phyloP scores from a whole-genome alignment of 2,329 filamentous ascomycete species.

The Penicillium sp. region DNA sequence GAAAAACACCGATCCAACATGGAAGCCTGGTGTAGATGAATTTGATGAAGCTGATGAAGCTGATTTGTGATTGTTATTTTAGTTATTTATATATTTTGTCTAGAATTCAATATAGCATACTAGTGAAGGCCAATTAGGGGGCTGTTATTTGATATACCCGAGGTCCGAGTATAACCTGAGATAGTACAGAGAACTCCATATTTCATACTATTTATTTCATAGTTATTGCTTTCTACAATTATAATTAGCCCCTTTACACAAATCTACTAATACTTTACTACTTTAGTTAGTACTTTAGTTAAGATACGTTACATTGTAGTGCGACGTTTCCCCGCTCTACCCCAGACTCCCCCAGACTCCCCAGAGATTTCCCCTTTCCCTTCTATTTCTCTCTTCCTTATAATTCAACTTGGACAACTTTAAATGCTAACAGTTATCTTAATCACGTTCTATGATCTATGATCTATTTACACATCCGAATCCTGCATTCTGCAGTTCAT shows the following conservation, averaged over 20 bases:
- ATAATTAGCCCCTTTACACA: not conserved
- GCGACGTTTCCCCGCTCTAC: slow-evolving; percentile 12
- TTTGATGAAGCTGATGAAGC: too few relatives aligned
- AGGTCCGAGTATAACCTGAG: not conserved
- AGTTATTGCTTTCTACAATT: not conserved
- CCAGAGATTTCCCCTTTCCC: not conserved
- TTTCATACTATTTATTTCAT: not conserved
- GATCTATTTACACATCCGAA: slow-evolving; percentile 21
- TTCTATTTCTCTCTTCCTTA: not conserved
- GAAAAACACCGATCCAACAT: slow-evolving; percentile 2
- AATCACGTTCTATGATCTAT: slow-evolving; percentile 18
- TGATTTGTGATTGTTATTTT: too few relatives aligned
- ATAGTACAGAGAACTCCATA: not conserved
- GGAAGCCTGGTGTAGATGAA: not conserved
- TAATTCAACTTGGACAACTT: not conserved
- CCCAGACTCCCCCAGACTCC: slow-evolving; percentile 9
- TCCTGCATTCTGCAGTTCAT: slow-evolving; percentile 4
- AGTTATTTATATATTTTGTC: too few relatives aligned
- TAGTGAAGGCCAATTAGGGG: slow-evolving; percentile 8
- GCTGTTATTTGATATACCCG: slow-evolving; percentile 13
- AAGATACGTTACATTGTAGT: not conserved
- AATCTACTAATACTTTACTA: not conserved
- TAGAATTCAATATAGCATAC: not conserved
- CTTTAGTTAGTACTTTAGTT: not conserved
- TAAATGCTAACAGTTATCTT: slow-evolving; percentile 1